A percentile compares a stretch with the other conserved stretches of the same genome.
Conservation (phyloP, 257 asterid species). For the Solanum virginianum region DNA sequence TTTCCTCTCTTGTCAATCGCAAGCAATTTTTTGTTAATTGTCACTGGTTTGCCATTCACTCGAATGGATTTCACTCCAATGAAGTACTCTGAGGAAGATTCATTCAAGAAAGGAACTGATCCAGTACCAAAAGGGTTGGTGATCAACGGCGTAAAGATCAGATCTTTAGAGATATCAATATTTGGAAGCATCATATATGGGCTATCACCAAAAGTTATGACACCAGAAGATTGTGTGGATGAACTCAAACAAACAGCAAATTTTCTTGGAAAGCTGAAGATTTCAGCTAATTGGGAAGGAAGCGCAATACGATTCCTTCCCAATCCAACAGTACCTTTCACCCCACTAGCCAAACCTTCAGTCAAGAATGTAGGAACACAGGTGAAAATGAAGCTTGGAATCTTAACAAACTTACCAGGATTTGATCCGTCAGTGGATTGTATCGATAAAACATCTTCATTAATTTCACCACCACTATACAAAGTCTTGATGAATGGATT, state of each 20-base stretch:
- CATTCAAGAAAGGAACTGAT: not conserved
- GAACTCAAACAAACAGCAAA: slow-evolving; percentile 23
- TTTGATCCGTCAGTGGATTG: slow-evolving; percentile 5
- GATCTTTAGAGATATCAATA: not conserved
- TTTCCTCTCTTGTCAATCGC: slow-evolving; percentile 13
- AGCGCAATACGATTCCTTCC: slow-evolving; percentile 9
- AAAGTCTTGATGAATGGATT: slow-evolving; percentile 8
- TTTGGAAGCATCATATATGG: not conserved
- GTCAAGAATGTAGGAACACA: slow-evolving; percentile 14
- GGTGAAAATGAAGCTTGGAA: slow-evolving; percentile 10
- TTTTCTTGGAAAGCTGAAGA: slow-evolving; percentile 8
- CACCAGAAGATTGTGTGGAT: slow-evolving; percentile 4
- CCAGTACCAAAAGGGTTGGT: not conserved
- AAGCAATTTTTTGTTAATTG: slow-evolving; percentile 9
- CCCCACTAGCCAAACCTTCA: slow-evolving; percentile 14
- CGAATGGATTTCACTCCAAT: slow-evolving; percentile 24
- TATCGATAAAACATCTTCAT: slow-evolving; percentile 3
- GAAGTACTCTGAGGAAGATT: slow-evolving; percentile 19
- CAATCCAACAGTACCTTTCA: slow-evolving; percentile 16
- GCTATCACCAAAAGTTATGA: slow-evolving; percentile 5
- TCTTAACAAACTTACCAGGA: not conserved
- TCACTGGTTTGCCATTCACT: slow-evolving; percentile 14
- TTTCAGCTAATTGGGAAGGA: slow-evolving; percentile 10
- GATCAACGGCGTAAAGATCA: slow-evolving; percentile 3
- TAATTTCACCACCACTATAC: slow-evolving; percentile 9